Percentiles rank a stretch among this genome's conserved stretches.
Conservation (phyloP, 2,329 filamentous ascomycete genomes). For the Cladophialophora carrionii region DNA sequence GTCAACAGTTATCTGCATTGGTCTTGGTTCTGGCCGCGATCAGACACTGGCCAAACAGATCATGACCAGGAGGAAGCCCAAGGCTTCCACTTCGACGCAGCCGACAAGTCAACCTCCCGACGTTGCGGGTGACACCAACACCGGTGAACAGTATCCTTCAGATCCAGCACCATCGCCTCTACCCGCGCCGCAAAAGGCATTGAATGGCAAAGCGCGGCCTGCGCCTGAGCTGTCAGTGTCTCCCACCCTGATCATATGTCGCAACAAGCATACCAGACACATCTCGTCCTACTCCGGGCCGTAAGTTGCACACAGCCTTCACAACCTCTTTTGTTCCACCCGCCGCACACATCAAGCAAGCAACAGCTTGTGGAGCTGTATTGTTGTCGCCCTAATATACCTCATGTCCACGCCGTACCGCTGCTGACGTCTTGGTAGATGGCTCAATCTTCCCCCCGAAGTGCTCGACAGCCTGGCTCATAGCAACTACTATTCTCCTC, state of each 20-base stretch:
- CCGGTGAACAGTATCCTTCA: conserved; percentile 4
- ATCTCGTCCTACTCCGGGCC: conserved; percentile 82
- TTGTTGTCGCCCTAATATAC: neutral
- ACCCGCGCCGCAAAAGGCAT: neutral
- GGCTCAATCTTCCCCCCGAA: conserved; percentile 78
- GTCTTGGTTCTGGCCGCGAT: neutral
- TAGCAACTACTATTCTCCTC: conserved; percentile 75
- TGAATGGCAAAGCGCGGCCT: conserved; percentile 1
- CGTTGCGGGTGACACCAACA: conserved; percentile 1
- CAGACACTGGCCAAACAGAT: conserved; percentile 11
- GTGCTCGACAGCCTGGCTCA: conserved; percentile 77
- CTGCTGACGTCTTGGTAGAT: conserved; percentile 43
- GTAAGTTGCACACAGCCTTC: neutral
- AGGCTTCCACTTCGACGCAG: conserved; percentile 14
- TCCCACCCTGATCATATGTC: conserved; percentile 63
- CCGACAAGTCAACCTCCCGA: conserved; percentile 8
- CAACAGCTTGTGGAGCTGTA: neutral
- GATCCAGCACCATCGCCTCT: neutral
- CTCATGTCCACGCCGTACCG: neutral
- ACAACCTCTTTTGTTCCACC: neutral
- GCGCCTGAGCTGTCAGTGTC: conserved; percentile 40
- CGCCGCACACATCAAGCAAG: neutral
- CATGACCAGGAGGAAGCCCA: conserved; percentile 32
- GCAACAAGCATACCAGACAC: conserved; percentile 82
- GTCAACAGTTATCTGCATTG: neutral